Conservation (phyloP, 139 green algal species). For the Picochlorum costavermella region DNA sequence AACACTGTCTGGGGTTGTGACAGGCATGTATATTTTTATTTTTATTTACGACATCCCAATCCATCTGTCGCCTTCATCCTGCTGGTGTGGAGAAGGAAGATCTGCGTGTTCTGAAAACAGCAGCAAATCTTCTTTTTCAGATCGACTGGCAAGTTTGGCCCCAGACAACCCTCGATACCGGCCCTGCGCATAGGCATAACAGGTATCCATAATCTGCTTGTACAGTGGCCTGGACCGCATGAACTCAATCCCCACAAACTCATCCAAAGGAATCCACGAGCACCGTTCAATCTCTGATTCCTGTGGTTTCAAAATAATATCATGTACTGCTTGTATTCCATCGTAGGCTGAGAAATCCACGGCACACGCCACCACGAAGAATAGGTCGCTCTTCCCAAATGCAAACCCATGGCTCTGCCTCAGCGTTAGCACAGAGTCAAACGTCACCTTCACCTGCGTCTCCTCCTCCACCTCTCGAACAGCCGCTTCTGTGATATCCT, state of each 20-base stretch:
- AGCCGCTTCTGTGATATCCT: conserved; percentile 46
- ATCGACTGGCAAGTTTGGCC: conserved; percentile 17
- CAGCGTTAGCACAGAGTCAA: conserved; percentile 55
- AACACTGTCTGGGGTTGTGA: too few relatives aligned
- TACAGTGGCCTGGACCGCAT: conserved; percentile 5
- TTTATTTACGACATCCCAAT: conserved; percentile 15
- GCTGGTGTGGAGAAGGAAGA: too few relatives aligned
- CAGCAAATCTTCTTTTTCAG: conserved; percentile 19
- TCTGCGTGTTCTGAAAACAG: conserved; percentile 21
- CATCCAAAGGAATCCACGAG: conserved; percentile 53
- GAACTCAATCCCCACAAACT: conserved; percentile 39
- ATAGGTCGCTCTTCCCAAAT: conserved; percentile 75
- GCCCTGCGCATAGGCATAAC: conserved; percentile 16
- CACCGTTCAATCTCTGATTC: conserved; percentile 45
- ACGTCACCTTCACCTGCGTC: conserved; percentile 39
- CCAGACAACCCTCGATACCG: conserved; percentile 19
- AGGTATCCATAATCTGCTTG: conserved; percentile 11
- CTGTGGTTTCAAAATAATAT: conserved; percentile 47
- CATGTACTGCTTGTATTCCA: neutral
- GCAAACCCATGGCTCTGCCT: conserved; percentile 70
- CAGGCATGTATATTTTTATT: neutral
- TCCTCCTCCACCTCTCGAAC: conserved; percentile 62
- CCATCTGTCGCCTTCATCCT: conserved; percentile 11
- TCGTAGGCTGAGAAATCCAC: conserved; percentile 14
- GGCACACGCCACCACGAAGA: conserved; percentile 42